These are phyloP conservation scores for Pleurotus tuoliensis DNA, from an alignment of 768 basidiomycete species.

Conservation along the genomic window DNA sequence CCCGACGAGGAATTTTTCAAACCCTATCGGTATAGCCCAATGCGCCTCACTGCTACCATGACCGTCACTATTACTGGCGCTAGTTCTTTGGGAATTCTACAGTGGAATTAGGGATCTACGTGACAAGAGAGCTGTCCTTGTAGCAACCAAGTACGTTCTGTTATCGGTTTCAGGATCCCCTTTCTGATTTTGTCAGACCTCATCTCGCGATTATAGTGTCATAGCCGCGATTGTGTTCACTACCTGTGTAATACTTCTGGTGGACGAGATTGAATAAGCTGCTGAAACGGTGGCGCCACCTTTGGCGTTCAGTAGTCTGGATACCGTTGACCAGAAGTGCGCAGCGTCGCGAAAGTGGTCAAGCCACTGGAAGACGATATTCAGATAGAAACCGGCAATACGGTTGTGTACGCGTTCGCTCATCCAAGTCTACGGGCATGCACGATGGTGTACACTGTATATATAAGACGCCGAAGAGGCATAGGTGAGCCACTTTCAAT, in stretches of 20 bases:
- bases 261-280: constrained; percentile 19
- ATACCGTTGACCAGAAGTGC: no score
- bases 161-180: neutral
- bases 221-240: constrained; percentile 46
- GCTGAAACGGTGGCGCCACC: no score
- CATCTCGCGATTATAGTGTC: constrained; percentile 48
- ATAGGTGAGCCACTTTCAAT: no score
- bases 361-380: no score
- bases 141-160: constrained; percentile 47
- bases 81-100: constrained; percentile 64
- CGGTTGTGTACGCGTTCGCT: no score
- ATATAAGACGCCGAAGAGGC: no score
- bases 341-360: no score
- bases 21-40: constrained; percentile 48
- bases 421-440: no score
- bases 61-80: constrained; percentile 47
- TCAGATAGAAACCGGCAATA: no score
- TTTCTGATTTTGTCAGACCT: constrained; percentile 28
- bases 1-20: constrained; percentile 8
- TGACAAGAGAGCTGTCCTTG: constrained; percentile 56
- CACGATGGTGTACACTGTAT: no score
- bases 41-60: no score
- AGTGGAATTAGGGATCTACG: constrained; percentile 53
- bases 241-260: constrained; percentile 48
- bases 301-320: no score